These are phyloP conservation scores for Saccharomyces pastorianus DNA, from an alignment of 1,139 yeast species.

Conservation along the genomic window DNA sequence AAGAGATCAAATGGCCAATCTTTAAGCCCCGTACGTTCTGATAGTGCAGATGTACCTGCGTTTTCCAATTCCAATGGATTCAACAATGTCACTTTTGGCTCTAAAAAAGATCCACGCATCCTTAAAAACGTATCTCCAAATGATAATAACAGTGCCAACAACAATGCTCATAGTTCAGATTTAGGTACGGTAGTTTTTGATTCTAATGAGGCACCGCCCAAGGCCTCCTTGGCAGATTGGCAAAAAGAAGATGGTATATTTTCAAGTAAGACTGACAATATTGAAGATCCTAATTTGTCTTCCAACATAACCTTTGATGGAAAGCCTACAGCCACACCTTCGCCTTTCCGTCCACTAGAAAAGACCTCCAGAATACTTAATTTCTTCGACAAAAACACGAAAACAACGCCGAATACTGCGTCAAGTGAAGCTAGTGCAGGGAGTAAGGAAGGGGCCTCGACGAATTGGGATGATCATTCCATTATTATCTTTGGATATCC, in stretches of 20 bases:
- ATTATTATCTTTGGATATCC: constrained; percentile 84
- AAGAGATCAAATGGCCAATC: constrained; percentile 17
- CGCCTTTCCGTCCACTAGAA: background rate
- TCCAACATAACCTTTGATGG: background rate
- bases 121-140: constrained; percentile 6
- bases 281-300: background rate
- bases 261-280: background rate
- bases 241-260: constrained; percentile 1
- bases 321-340: background rate
- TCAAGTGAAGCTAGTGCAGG: constrained; percentile 8
- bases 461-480: constrained; percentile 43
- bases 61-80: constrained; percentile 17
- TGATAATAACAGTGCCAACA: constrained; percentile 21
- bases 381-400: background rate
- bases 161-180: constrained; percentile 17
- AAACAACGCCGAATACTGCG: background rate
- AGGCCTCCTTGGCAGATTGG: constrained; percentile 4
- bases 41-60: background rate
- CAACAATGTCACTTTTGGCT: constrained; percentile 34
- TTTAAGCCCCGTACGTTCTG: constrained; percentile 3
- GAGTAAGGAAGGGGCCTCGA: constrained; percentile 7
- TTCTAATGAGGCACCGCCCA: constrained; percentile 10
- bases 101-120: constrained; percentile 26
- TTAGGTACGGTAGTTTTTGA: constrained; percentile 24
- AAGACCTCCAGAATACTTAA: background rate